Conservation (phyloP, 176 grass and related monocot genomes). For the Avena eriantha region DNA sequence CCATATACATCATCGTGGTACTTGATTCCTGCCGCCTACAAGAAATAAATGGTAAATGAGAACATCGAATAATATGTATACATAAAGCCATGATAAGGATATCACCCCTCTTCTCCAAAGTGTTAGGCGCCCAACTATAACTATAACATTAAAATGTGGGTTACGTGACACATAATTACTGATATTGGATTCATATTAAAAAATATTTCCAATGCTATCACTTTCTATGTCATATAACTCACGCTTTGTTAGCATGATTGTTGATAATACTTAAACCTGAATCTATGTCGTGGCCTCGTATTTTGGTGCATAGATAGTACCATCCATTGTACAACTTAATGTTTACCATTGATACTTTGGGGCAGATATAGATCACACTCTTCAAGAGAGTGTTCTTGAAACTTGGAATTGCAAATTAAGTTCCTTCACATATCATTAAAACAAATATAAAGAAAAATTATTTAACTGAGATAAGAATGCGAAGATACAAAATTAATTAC, state of each 20-base stretch:
- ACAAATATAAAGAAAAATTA: not conserved
- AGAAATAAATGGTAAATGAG: not conserved
- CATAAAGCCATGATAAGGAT: not conserved
- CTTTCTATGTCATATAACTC: not conserved
- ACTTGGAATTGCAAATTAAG: not conserved
- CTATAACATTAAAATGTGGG: not conserved
- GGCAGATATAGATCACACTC: not conserved
- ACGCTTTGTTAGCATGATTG: not conserved
- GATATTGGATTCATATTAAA: not conserved
- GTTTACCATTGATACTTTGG: not conserved
- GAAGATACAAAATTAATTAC: not conserved
- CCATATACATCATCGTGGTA: not conserved
- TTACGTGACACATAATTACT: not conserved
- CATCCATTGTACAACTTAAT: not conserved
- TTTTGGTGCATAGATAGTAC: not conserved
- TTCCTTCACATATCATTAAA: not conserved
- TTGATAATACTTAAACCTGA: not conserved
- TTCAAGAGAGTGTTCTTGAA: not conserved
- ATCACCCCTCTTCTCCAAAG: not conserved
- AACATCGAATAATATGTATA: constrained; percentile 3
- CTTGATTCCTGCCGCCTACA: not conserved
- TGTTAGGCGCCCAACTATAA: not conserved
- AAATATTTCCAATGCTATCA: not conserved
- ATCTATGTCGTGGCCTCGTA: not conserved
- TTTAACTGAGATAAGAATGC: not conserved